Percentiles rank a stretch among this genome's conserved stretches.
phyloP scores from a whole-genome alignment of 2,329 filamentous ascomycete genomes.

The Fusarium phyllophilum region DNA sequence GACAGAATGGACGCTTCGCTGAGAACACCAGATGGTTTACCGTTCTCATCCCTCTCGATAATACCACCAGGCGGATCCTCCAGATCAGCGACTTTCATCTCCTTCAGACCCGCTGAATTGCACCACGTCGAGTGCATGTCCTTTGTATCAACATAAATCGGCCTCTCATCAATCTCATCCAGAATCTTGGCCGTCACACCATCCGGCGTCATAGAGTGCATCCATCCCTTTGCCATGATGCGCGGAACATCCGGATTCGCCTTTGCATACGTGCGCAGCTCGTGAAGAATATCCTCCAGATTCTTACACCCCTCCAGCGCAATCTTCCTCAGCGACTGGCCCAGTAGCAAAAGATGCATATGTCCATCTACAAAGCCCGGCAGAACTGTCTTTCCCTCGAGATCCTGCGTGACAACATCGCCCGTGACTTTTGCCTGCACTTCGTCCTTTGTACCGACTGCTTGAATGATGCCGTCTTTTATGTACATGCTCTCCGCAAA shows the following conservation, averaged over 20 bases:
- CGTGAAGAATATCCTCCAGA: conserved; percentile 59
- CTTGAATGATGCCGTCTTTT: conserved; percentile 48
- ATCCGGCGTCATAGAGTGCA: conserved; percentile 60
- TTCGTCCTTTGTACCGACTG: conserved; percentile 47
- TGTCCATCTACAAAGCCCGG: conserved; percentile 69
- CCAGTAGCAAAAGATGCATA: conserved; percentile 64
- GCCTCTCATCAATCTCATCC: conserved; percentile 63
- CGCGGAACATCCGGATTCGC: conserved; percentile 59
- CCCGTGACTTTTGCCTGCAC: conserved; percentile 34
- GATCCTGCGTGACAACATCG: conserved; percentile 36
- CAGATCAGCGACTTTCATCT: conserved; percentile 58
- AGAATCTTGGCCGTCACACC: conserved; percentile 57
- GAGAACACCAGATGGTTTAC: conserved; percentile 61
- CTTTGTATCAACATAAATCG: conserved; percentile 67
- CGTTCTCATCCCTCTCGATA: conserved; percentile 60
- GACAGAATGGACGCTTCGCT: conserved; percentile 63
- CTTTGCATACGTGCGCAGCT: conserved; percentile 57
- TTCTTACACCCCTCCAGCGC: conserved; percentile 59
- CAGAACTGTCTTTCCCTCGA: conserved; percentile 54
- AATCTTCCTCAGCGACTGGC: conserved; percentile 63
- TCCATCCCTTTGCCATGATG: conserved; percentile 66
- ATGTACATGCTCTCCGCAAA: conserved; percentile 50
- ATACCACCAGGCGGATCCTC: conserved; percentile 61
- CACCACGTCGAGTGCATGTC: conserved; percentile 68
- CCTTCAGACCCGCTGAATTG: conserved; percentile 60